Conservation (phyloP, 73 alveolate genomes). For the Tetrahymena thermophila region DNA sequence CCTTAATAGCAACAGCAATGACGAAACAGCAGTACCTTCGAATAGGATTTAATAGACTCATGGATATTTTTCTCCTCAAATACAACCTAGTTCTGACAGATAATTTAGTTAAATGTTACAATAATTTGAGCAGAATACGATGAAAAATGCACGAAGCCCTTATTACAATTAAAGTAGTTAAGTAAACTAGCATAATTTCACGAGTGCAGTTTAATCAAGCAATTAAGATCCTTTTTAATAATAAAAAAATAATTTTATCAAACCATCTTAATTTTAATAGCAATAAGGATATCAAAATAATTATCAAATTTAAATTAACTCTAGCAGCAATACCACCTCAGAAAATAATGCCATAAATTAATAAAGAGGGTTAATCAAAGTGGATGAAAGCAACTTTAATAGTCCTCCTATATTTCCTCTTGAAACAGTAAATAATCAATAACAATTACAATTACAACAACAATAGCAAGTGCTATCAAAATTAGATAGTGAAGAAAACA, state of each 20-base stretch:
- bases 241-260: too few species aligned
- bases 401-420: not conserved
- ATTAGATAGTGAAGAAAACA: not conserved
- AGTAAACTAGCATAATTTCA: not conserved
- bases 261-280: not conserved
- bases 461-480: not conserved
- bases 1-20: not conserved
- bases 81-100: not conserved
- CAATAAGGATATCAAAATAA: not conserved
- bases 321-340: not conserved
- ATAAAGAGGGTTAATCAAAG: not conserved
- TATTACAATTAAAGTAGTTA: not conserved
- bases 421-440: not conserved
- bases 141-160: not conserved
- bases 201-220: not conserved
- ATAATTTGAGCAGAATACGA: not conserved
- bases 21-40: not conserved
- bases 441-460: not conserved
- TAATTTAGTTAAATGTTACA: not conserved
- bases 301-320: not conserved
- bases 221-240: not conserved
- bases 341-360: not conserved
- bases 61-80: not conserved
- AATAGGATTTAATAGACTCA: not conserved
- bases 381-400: not conserved